A percentile compares a stretch with the other conserved stretches of the same genome.
phyloP scores from a whole-genome alignment of 345 rosid genomes.

The Abelmoschus esculentus region DNA sequence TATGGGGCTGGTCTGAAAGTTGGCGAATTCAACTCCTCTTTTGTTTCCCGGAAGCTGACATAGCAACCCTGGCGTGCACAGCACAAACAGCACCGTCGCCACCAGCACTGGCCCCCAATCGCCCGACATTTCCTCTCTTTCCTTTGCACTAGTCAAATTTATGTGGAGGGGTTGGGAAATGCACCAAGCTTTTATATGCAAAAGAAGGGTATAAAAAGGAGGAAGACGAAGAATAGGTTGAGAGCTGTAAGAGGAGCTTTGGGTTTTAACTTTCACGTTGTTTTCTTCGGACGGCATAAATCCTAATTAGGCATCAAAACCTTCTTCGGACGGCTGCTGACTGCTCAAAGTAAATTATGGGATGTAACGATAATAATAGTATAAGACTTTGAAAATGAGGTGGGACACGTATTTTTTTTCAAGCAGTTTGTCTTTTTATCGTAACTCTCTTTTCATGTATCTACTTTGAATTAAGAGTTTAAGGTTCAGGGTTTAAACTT shows the following conservation, averaged over 20 bases:
- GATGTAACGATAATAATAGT: too few relatives aligned
- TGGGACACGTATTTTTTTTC: too few relatives aligned
- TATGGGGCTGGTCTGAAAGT: slow-evolving; percentile 85
- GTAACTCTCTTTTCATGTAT: too few relatives aligned
- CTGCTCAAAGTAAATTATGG: background rate
- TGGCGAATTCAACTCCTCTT: slow-evolving; percentile 55
- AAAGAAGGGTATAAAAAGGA: background rate
- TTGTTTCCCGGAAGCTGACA: slow-evolving; percentile 66
- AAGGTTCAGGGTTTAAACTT: too few relatives aligned
- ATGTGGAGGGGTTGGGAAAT: background rate
- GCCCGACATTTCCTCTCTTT: slow-evolving; percentile 33
- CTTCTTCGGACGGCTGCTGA: background rate
- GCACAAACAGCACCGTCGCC: slow-evolving; percentile 69
- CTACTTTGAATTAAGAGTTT: too few relatives aligned
- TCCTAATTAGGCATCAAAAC: background rate
- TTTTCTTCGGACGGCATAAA: background rate
- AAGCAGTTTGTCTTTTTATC: too few relatives aligned
- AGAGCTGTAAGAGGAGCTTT: background rate
- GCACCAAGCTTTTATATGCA: background rate
- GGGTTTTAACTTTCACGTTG: background rate
- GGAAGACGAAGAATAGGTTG: background rate
- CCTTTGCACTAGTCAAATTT: background rate
- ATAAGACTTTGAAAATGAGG: too few relatives aligned
- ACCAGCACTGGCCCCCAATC: slow-evolving; percentile 92
- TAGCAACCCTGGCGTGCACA: slow-evolving; percentile 74